These are phyloP conservation scores for Lagenaria siceraria DNA, from an alignment of 306 rosid genomes.

Conservation along the genomic window DNA sequence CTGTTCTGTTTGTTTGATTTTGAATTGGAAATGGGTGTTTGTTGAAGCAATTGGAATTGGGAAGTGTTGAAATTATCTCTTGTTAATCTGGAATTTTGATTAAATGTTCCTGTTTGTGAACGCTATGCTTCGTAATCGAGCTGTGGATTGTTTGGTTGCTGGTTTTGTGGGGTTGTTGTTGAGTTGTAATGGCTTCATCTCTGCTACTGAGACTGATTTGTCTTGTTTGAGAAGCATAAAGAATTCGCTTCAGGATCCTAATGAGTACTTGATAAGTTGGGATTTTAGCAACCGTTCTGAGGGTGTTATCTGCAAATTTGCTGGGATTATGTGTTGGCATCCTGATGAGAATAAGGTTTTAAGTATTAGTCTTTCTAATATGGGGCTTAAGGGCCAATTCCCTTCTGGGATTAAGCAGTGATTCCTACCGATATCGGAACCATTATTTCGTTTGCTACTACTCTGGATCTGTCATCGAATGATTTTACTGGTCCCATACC, in stretches of 20 bases:
- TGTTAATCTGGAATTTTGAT: background rate
- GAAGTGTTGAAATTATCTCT: background rate
- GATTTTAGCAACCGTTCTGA: conserved; percentile 44
- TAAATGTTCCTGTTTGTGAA: conserved; percentile 5
- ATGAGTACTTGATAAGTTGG: conserved; percentile 40
- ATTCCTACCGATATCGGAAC: conserved; percentile 30
- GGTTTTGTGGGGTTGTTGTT: conserved; percentile 30
- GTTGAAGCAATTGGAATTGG: background rate
- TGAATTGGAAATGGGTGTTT: background rate
- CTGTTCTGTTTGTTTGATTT: background rate
- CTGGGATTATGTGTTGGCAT: conserved; percentile 85
- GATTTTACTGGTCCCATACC: conserved; percentile 60
- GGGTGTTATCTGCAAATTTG: conserved; percentile 58
- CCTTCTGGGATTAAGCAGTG: conserved; percentile 27
- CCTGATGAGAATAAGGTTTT: conserved; percentile 67
- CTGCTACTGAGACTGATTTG: conserved; percentile 43
- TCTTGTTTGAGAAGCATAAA: conserved; percentile 41
- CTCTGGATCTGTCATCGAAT: conserved; percentile 72
- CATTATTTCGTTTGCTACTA: background rate
- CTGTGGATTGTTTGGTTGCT: conserved; percentile 12
- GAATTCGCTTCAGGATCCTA: conserved; percentile 36
- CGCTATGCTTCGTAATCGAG: conserved; percentile 21
- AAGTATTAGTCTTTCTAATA: conserved; percentile 42
- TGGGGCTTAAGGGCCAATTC: conserved; percentile 71
- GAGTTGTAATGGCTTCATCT: conserved; percentile 28